Percentiles rank a stretch among this genome's conserved stretches.
These are phyloP conservation scores for Colletotrichum spinosum DNA, from an alignment of 2,329 filamentous ascomycete genomes.

Conservation along the genomic window DNA sequence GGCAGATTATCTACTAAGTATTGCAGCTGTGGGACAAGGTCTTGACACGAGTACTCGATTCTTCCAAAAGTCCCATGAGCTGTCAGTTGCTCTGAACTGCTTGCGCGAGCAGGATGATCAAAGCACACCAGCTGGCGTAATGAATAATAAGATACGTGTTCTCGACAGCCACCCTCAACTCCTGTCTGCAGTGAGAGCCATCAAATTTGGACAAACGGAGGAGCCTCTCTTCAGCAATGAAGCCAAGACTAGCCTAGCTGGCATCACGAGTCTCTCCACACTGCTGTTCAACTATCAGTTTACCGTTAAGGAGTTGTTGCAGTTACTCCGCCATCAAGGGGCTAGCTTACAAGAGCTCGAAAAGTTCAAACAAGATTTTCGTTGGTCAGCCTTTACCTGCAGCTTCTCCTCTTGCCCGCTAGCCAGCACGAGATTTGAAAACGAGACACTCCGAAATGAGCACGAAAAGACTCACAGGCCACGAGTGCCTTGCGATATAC, in stretches of 20 bases:
- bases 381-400: not conserved
- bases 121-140: too few species aligned
- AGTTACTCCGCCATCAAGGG: not conserved
- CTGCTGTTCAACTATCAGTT: not conserved
- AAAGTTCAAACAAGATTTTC: not conserved
- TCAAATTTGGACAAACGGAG: not conserved
- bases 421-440: not conserved
- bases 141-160: not conserved
- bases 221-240: accelerated
- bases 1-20: not conserved
- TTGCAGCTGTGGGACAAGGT: not conserved
- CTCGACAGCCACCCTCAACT: not conserved
- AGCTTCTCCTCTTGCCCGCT: not conserved
- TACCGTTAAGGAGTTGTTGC: not conserved
- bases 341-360: not conserved
- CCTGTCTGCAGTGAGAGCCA: not conserved
- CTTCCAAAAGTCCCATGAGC: not conserved
- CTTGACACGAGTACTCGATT: not conserved
- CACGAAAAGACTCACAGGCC: not conserved
- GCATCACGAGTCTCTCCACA: not conserved
- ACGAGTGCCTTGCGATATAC: not conserved
- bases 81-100: not conserved
- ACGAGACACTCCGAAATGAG: not conserved
- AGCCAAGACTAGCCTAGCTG: not conserved
- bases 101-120: not conserved